Conservation (phyloP, 2,329 filamentous ascomycete species). For the Aspergillus amoenus region DNA sequence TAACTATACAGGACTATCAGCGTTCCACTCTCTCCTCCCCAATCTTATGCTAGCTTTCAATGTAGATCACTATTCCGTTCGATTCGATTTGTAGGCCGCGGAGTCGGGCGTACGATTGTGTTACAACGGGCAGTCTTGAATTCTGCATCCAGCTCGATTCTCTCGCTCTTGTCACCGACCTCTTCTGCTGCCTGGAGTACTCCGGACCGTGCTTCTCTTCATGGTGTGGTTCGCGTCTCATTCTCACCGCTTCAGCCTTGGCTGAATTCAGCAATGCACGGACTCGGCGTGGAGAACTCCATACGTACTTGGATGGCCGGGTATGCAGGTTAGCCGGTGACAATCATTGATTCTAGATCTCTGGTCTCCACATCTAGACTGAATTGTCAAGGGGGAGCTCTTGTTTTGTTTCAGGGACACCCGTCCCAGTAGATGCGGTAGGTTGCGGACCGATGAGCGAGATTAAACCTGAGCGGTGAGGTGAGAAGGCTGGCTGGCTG, state of each 20-base stretch:
- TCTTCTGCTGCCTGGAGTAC: too few relatives aligned
- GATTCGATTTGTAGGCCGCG: not conserved
- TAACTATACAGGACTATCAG: too few relatives aligned
- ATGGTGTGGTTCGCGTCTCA: not conserved
- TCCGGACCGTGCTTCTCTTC: too few relatives aligned
- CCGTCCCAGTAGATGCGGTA: not conserved
- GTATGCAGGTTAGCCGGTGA: slow-evolving; percentile 11
- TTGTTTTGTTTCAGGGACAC: slow-evolving; percentile 3
- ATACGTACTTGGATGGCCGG: slow-evolving; percentile 1
- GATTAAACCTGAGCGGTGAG: not conserved
- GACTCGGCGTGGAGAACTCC: slow-evolving; percentile 2
- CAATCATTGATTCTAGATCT: slow-evolving; percentile 12
- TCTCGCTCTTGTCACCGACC: too few relatives aligned
- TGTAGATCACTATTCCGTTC: too few relatives aligned
- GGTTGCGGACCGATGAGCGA: not conserved
- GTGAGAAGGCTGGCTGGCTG: not conserved
- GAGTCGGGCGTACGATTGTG: not conserved
- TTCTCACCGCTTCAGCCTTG: slow-evolving; percentile 1
- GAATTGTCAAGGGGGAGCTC: not conserved
- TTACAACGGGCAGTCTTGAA: too few relatives aligned
- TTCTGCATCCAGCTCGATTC: too few relatives aligned
- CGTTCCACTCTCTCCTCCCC: too few relatives aligned
- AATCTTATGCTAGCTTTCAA: too few relatives aligned
- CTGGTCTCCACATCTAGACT: not conserved
- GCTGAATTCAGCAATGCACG: not conserved